Evolutionary conservation across 192 early-diverging fungal species (phyloP).

Genomic region (Paraglomus brasilianum): DNA sequence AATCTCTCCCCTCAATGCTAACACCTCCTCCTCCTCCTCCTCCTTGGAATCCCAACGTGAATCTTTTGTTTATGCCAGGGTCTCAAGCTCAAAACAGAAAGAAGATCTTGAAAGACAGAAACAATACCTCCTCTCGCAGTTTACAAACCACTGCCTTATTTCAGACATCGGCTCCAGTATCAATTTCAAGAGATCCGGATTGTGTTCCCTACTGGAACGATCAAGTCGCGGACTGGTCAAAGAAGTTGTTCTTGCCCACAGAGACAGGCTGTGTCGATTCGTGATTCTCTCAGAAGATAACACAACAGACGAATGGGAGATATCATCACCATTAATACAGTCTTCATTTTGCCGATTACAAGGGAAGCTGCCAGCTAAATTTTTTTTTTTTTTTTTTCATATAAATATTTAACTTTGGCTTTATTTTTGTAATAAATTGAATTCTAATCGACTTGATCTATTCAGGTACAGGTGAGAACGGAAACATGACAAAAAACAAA

Average conservation of each 20-base stretch:
- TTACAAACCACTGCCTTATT: constrained; percentile 1
- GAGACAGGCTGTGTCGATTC: background rate
- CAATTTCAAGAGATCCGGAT: constrained; percentile 2
- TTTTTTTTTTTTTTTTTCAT: background rate
- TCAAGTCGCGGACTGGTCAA: background rate
- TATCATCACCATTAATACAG: background rate
- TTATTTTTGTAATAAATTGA: no score
- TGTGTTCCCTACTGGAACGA: background rate
- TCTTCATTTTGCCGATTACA: constrained; percentile 1
- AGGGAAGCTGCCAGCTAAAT: constrained; percentile 7
- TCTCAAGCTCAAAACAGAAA: background rate
- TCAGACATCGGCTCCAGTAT: background rate
- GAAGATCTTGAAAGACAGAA: constrained; percentile 19
- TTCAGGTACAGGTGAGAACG: constrained; percentile 11
- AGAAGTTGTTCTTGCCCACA: background rate
- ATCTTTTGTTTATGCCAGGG: constrained; percentile 16
- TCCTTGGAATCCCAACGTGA: constrained; percentile 2
- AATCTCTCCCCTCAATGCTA: no score
- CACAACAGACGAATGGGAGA: background rate
- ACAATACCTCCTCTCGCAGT: constrained; percentile 14
- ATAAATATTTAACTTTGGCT: background rate
- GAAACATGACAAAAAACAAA: background rate
- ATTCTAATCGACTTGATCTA: no score
- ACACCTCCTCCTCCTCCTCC: no score
- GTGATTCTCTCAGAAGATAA: background rate